Evolutionary conservation across 768 basidiomycete species (phyloP), one percentile per base, ranked within the genome.

Genomic region (Suillus variegatus): DNA sequence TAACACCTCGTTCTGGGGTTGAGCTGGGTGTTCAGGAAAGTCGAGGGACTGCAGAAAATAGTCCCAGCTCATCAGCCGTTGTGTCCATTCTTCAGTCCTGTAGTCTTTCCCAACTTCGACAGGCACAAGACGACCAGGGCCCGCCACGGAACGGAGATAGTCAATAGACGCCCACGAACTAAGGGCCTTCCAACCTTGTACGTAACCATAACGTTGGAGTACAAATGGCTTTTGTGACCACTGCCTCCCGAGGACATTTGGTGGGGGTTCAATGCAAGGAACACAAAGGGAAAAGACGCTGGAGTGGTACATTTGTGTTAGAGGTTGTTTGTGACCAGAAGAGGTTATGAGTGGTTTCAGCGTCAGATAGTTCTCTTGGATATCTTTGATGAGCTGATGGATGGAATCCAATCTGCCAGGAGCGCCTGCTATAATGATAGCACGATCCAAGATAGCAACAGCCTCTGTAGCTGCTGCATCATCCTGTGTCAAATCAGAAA

Each of bases 21-120:
- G 65, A 2, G 63, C 65, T 16, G 67, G 63, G 35, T 28, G 35
- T 18, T 67, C 63, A 61, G 78, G 77, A 63, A 70, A 54, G 64
- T 63, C 68, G 41, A 89, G 69, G 66, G 79, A 75, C 64, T 80
- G 69, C 8, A 98, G 80, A 74, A 99, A 95, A 2, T 80, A 82
- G 43, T 91, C 87, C 88, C 94, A 97, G 25, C 75, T 70, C 76
- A 97, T 86, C 62, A 99, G 80, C 68, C 78, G 77, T 75, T 97
- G 97, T 1, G 84, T 84, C 97, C 97, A 99, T 55, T 86, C 85
- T 25, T 86, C 85, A 13, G 82, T 78, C 36, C 93, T 87, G 76
- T 99, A 99, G 73, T 95, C 91, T 41, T 77, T 75, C 16, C 97
- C 97, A 20, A 97, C 78, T 77, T 99, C 97, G 8, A 99, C 89